phyloP scores from a whole-genome alignment of 2,329 filamentous ascomycete species.

The Trichoderma simmonsii region DNA sequence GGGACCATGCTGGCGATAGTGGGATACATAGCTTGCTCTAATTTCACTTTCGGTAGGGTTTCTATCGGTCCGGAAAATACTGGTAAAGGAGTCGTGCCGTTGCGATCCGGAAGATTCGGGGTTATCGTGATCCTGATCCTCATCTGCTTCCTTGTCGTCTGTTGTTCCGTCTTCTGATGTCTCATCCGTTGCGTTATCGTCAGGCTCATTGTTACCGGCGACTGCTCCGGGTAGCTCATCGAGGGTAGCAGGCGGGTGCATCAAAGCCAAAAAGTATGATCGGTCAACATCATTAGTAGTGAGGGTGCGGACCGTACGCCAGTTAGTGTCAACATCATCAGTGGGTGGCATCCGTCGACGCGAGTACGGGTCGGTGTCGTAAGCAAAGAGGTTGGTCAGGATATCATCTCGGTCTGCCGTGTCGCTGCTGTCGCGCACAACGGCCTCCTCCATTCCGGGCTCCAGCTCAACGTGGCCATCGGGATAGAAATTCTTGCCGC shows the following conservation, averaged over 20 bases:
- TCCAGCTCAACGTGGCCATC: conserved; percentile 64
- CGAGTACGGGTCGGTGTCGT: conserved; percentile 31
- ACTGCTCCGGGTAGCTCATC: conserved; percentile 43
- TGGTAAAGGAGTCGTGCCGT: background rate
- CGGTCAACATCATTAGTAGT: conserved; percentile 34
- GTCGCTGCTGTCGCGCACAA: conserved; percentile 60
- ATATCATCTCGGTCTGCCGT: conserved; percentile 59
- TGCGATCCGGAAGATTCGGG: background rate
- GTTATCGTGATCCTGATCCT: conserved; percentile 23
- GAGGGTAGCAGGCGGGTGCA: conserved; percentile 45
- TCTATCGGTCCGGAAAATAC: conserved; percentile 17
- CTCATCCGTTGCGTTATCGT: conserved; percentile 25
- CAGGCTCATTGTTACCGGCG: conserved; percentile 30
- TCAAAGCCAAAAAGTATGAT: conserved; percentile 42
- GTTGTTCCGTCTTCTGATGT: conserved; percentile 25
- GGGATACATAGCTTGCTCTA: conserved; percentile 37
- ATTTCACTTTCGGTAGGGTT: conserved; percentile 42
- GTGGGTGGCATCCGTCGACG: conserved; percentile 30
- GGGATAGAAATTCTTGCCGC: conserved; percentile 62
- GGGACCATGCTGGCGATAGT: conserved; percentile 35
- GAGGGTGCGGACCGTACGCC: conserved; percentile 33
- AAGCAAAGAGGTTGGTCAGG: conserved; percentile 52
- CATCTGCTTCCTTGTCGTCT: conserved; percentile 26
- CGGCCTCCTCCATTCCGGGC: conserved; percentile 54
- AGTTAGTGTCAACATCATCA: conserved; percentile 35